Evolutionary conservation across 2,329 filamentous ascomycete genomes (phyloP), one percentile per base, ranked within the genome.

Genomic region (Fusarium sulawesiense): DNA sequence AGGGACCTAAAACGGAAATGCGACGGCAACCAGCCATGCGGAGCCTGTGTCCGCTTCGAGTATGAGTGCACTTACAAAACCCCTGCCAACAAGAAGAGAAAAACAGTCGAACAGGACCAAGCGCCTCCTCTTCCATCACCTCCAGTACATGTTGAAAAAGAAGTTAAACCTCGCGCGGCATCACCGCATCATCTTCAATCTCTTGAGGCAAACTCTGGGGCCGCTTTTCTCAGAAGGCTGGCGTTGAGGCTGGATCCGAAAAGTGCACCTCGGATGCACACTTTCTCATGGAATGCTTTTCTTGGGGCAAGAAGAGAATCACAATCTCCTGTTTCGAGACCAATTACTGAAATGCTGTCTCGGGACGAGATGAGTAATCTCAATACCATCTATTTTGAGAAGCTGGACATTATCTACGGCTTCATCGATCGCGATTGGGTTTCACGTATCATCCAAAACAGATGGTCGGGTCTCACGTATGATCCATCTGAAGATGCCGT

Each of bases 1-100:
- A 81, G 87, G 37, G 81, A 86, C 14, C 82, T 86, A 50, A 88
- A 88, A 75, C 81, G 87, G 47, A 85, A 86, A 76, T 88, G 87
- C 68, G 84, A 88, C 65, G 86, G 86, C 14, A 78, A 78, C 8
- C 78, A 82, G 42, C 87, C 87, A 0, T 88, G 87, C 72, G 80
- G 80, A 49, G 85, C 84, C 34, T 88, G 87, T 73, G 77, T 81
- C 1, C 82, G 85, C 32, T 86, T 85, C 63, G 86, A 86, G 41
- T 86, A 86, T 58, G 82, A 85, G 18, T 88, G 86, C 72, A 79
- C 78, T 59, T 88, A 86, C 73, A 79, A 79, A 53, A 77, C 48
- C 14, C 32, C 63, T 30, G 29, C 50, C 3, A 49, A 29, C 23
- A 72, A 62, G 18, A 70, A 44, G 25, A 71, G 66, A 54, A 71